phyloP scores from a whole-genome alignment of 2,329 filamentous ascomycete species.

The Cladophialophora yegresii region DNA sequence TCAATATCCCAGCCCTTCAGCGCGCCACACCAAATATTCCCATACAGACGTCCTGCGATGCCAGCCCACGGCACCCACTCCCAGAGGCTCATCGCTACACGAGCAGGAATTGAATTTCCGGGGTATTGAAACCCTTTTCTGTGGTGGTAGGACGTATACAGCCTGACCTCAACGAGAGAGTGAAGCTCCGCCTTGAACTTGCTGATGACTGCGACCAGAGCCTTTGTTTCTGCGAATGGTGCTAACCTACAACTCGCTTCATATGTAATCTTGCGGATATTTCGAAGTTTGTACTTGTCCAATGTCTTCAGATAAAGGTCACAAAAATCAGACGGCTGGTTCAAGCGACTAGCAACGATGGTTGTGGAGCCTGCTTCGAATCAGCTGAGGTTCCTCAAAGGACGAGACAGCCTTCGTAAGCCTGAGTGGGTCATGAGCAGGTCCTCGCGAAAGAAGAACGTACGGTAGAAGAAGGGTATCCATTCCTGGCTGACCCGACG shows the following conservation, averaged over 20 bases:
- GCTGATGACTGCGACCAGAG: not conserved
- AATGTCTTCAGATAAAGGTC: not conserved
- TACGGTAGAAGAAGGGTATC: slow-evolving; percentile 6
- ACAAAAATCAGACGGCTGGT: not conserved
- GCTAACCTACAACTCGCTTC: too few relatives aligned
- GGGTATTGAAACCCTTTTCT: not conserved
- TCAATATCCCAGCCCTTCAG: not conserved
- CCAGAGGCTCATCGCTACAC: not conserved
- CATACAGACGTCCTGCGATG: not conserved
- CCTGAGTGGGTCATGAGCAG: not conserved
- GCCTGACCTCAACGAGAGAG: not conserved
- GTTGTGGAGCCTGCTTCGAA: not conserved
- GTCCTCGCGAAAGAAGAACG: not conserved
- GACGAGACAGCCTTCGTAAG: not conserved
- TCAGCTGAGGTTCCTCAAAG: not conserved
- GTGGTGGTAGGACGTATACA: not conserved
- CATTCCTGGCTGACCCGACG: slow-evolving; percentile 12
- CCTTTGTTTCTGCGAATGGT: not conserved
- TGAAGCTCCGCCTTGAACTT: not conserved
- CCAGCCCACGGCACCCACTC: not conserved
- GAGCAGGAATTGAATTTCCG: not conserved
- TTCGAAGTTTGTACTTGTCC: not conserved
- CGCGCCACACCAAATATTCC: not conserved
- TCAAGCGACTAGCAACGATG: not conserved
- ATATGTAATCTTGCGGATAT: not conserved